A percentile compares a stretch with the other conserved stretches of the same genome.
phyloP scores from a whole-genome alignment of 139 green algal genomes.

The Edaphochlamys debaryana region DNA sequence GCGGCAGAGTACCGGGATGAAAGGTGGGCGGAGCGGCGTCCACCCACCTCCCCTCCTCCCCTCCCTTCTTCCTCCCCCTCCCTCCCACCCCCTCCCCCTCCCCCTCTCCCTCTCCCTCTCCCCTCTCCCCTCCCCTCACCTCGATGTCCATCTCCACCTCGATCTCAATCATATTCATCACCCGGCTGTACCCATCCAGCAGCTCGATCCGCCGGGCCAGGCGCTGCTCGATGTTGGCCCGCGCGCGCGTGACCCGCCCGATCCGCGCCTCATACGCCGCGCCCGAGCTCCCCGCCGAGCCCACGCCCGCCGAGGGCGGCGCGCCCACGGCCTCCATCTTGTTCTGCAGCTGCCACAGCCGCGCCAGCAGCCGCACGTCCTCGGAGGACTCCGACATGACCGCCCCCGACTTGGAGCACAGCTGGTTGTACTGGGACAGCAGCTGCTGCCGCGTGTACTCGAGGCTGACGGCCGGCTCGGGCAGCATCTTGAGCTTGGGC shows the following conservation, averaged over 20 bases:
- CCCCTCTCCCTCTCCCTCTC: too few relatives aligned
- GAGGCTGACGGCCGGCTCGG: constrained; percentile 38
- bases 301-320: neutral
- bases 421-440: constrained; percentile 74
- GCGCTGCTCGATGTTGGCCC: constrained; percentile 77
- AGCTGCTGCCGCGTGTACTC: constrained; percentile 82
- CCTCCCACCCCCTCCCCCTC: too few relatives aligned
- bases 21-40: too few relatives aligned
- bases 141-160: constrained; percentile 92
- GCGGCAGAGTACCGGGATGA: too few relatives aligned
- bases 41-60: too few relatives aligned
- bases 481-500: constrained; percentile 86
- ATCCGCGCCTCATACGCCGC: constrained; percentile 74
- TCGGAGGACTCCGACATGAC: constrained; percentile 62
- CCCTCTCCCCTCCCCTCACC: too few relatives aligned
- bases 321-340: constrained; percentile 86
- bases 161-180: constrained; percentile 90
- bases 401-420: constrained; percentile 52
- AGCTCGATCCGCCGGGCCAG: constrained; percentile 73
- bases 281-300: neutral
- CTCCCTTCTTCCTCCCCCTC: too few relatives aligned
- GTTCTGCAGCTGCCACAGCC: constrained; percentile 89
- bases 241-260: constrained; percentile 67
- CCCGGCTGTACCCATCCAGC: constrained; percentile 81
- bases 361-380: constrained; percentile 85